A percentile compares a stretch with the other conserved stretches of the same genome.
Evolutionary conservation across 2,329 filamentous ascomycete species (phyloP).

Genomic region (Fusarium decemcellulare): DNA sequence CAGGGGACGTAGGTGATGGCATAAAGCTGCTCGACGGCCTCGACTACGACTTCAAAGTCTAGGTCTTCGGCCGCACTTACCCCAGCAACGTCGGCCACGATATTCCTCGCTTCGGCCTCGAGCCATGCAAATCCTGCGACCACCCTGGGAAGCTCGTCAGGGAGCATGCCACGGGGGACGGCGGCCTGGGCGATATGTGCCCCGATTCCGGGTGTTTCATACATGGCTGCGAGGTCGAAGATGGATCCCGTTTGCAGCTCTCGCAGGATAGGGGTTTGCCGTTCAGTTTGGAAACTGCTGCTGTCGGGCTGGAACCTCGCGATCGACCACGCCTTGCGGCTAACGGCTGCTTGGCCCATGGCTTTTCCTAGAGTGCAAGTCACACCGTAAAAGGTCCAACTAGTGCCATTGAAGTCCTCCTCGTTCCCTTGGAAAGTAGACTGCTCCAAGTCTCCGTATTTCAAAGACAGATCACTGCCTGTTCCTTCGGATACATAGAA

Average conservation of each 20-base stretch:
- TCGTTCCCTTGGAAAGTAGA: neutral
- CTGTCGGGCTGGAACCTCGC: neutral
- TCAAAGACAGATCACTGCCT: too few relatives aligned
- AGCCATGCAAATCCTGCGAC: neutral
- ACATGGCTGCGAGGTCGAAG: neutral
- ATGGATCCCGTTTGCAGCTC: neutral
- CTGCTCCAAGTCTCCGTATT: neutral
- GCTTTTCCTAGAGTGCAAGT: neutral
- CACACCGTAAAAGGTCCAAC: neutral
- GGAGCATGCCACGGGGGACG: neutral
- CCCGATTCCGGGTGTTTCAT: neutral
- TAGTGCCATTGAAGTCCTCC: neutral
- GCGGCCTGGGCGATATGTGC: neutral
- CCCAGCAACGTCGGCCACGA: neutral
- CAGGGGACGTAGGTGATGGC: constrained; percentile 3
- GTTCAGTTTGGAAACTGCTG: neutral
- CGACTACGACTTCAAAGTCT: neutral
- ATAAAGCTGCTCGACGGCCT: neutral
- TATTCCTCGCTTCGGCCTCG: neutral
- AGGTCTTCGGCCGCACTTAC: neutral
- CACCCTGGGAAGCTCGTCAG: neutral
- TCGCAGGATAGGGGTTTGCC: neutral
- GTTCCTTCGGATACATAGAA: neutral
- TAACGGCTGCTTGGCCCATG: neutral
- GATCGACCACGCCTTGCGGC: neutral